These are phyloP conservation scores for Nakazawaea wyomingensis DNA, from an alignment of 805 yeast genomes.

Conservation along the genomic window DNA sequence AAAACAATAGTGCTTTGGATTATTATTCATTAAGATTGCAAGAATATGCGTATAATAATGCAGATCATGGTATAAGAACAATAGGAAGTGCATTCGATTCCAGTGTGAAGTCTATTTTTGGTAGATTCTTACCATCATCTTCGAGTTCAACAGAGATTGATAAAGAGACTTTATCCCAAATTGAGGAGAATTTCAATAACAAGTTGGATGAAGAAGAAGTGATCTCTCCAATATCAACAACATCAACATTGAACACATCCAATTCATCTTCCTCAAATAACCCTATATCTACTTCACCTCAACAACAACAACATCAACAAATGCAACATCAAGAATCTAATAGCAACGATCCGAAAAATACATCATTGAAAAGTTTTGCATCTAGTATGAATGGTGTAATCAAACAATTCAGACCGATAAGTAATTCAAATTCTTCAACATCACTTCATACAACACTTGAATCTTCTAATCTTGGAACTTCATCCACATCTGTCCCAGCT, in stretches of 20 bases:
- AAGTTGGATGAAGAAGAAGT: conserved; percentile 1
- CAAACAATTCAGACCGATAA: conserved; percentile 28
- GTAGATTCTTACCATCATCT: conserved; percentile 21
- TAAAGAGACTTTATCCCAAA: conserved; percentile 21
- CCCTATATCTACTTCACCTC: not conserved
- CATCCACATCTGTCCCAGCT: not conserved
- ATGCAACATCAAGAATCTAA: conserved; percentile 13
- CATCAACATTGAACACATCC: conserved; percentile 5
- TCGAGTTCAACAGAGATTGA: conserved; percentile 16
- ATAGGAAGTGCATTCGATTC: conserved; percentile 31
- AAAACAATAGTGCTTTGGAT: conserved; percentile 1
- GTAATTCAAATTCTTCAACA: conserved; percentile 27
- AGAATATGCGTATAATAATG: conserved; percentile 22
- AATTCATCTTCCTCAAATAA: conserved; percentile 5
- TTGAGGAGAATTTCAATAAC: conserved; percentile 23
- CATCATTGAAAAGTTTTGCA: conserved; percentile 24
- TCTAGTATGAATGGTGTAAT: conserved; percentile 29
- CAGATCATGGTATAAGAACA: conserved; percentile 30
- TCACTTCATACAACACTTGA: conserved; percentile 18
- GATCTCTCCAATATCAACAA: conserved; percentile 2
- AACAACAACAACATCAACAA: conserved; percentile 3
- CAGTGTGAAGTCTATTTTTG: conserved; percentile 27
- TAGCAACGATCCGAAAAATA: conserved; percentile 12
- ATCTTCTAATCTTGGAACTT: conserved; percentile 9
- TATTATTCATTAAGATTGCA: conserved; percentile 9